Evolutionary conservation across 176 grass and related monocot genomes (phyloP).

Genomic region (Eleusine coracana): DNA sequence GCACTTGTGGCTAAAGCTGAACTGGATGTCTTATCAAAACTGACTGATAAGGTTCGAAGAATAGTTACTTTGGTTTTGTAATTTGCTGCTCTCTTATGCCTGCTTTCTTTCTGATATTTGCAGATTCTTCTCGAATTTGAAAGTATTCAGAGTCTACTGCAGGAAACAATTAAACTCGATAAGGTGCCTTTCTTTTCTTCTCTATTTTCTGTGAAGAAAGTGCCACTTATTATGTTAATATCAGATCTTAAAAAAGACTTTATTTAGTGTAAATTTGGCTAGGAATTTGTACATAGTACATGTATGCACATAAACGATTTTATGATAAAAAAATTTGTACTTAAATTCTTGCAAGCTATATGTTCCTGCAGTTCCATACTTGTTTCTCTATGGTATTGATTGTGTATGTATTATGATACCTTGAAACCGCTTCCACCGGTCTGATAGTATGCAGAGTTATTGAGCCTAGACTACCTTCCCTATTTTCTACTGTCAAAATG

Average conservation of each 20-base stretch:
- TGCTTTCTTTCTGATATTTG: slow-evolving; percentile 31
- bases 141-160: slow-evolving; percentile 61
- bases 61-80: slow-evolving; percentile 38
- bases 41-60: slow-evolving; percentile 71
- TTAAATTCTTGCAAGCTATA: not conserved
- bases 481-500: slow-evolving; percentile 21
- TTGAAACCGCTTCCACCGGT: not conserved
- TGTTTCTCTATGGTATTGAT: not conserved
- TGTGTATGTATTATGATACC: slow-evolving; percentile 6
- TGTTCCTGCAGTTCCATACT: slow-evolving; percentile 10
- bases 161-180: slow-evolving; percentile 60
- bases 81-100: slow-evolving; percentile 24
- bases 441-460: not conserved
- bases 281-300: slow-evolving; percentile 18
- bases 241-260: not conserved
- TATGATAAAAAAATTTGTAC: not conserved
- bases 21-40: slow-evolving; percentile 63
- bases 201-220: slow-evolving; percentile 25
- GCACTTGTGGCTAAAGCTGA: slow-evolving; percentile 63
- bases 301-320: slow-evolving; percentile 5
- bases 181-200: slow-evolving; percentile 46
- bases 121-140: slow-evolving; percentile 74
- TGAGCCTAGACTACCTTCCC: not conserved
- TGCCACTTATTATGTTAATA: not conserved
- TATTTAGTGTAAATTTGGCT: not conserved